phyloP scores from a whole-genome alignment of 306 rosid species.

The Dalbergia cochinchinensis region DNA sequence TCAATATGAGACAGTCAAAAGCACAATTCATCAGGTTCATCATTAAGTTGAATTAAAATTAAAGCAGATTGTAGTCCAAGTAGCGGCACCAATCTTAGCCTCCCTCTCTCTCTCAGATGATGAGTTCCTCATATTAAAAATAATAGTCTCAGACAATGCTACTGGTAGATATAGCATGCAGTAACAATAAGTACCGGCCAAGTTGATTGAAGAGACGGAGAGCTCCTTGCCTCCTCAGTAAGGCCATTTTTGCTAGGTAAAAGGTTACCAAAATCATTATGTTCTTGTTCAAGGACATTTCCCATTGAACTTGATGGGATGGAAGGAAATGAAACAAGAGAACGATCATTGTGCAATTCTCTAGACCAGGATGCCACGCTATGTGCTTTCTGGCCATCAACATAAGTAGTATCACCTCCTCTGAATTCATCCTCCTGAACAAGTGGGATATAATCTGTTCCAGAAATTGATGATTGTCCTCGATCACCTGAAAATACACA shows the following conservation, averaged over 20 bases:
- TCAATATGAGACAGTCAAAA: slow-evolving; percentile 18
- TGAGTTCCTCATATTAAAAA: slow-evolving; percentile 23
- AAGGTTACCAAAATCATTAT: slow-evolving; percentile 44
- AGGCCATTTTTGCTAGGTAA: slow-evolving; percentile 49
- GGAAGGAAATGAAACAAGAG: slow-evolving; percentile 60
- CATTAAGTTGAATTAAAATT: slow-evolving; percentile 17
- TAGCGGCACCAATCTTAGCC: slow-evolving; percentile 7
- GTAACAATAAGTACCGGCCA: slow-evolving; percentile 75
- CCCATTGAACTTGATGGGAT: slow-evolving; percentile 55
- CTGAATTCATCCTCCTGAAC: slow-evolving; percentile 54
- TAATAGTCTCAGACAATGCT: slow-evolving; percentile 11
- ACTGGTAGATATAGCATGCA: slow-evolving; percentile 29
- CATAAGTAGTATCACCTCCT: slow-evolving; percentile 49
- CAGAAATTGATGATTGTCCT: slow-evolving; percentile 65
- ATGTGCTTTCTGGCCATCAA: slow-evolving; percentile 59
- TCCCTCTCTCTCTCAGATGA: slow-evolving; percentile 22
- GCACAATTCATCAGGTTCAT: slow-evolving; percentile 34
- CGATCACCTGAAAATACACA: slow-evolving; percentile 51
- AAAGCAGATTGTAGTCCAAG: slow-evolving; percentile 20
- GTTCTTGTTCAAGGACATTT: slow-evolving; percentile 57
- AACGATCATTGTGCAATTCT: slow-evolving; percentile 58
- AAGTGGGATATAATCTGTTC: slow-evolving; percentile 56
- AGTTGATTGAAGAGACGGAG: slow-evolving; percentile 59
- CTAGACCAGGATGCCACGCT: slow-evolving; percentile 67
- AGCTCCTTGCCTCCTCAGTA: slow-evolving; percentile 54